phyloP scores from a whole-genome alignment of 2,329 filamentous ascomycete genomes.

The Corynespora cassiicola region DNA sequence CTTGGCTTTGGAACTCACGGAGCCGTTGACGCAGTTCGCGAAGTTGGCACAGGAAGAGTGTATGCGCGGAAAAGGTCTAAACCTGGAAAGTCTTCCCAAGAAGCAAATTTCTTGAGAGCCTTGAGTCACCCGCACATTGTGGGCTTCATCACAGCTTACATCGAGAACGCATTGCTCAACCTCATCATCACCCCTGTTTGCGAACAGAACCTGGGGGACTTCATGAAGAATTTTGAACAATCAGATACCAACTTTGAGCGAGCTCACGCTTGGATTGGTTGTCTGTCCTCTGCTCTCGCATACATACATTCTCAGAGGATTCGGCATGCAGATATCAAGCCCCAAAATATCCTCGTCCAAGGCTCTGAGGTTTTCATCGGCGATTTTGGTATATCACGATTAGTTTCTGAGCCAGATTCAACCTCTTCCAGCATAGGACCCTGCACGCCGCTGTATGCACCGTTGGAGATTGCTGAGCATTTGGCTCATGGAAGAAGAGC shows the following conservation, averaged over 20 bases:
- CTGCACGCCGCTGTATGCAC: constrained; percentile 13
- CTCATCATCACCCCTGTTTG: constrained; percentile 17
- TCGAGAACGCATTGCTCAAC: constrained; percentile 6
- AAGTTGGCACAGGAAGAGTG: constrained; percentile 6
- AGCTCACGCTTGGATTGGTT: constrained; percentile 11
- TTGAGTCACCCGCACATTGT: constrained; percentile 16
- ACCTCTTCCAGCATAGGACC: constrained; percentile 12
- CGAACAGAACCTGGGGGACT: constrained; percentile 9
- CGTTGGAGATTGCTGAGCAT: constrained; percentile 12
- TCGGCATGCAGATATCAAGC: constrained; percentile 34
- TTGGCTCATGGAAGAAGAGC: constrained; percentile 12
- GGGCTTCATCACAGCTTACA: constrained; percentile 13
- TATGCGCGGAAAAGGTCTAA: constrained; percentile 14
- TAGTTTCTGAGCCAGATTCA: constrained; percentile 14
- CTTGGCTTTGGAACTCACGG: constrained; percentile 16
- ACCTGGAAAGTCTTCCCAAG: constrained; percentile 5
- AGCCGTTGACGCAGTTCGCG: constrained; percentile 12
- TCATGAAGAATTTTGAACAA: constrained; percentile 3
- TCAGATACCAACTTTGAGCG: background rate
- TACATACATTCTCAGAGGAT: constrained; percentile 17
- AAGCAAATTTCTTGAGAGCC: constrained; percentile 12
- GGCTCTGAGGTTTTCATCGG: constrained; percentile 19
- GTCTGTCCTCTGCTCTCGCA: constrained; percentile 14
- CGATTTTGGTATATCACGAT: constrained; percentile 29
- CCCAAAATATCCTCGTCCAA: constrained; percentile 30